A percentile compares a stretch with the other conserved stretches of the same genome.
These are phyloP conservation scores for Stentor roeselii DNA, from an alignment of 73 alveolate species.

Conservation along the genomic window DNA sequence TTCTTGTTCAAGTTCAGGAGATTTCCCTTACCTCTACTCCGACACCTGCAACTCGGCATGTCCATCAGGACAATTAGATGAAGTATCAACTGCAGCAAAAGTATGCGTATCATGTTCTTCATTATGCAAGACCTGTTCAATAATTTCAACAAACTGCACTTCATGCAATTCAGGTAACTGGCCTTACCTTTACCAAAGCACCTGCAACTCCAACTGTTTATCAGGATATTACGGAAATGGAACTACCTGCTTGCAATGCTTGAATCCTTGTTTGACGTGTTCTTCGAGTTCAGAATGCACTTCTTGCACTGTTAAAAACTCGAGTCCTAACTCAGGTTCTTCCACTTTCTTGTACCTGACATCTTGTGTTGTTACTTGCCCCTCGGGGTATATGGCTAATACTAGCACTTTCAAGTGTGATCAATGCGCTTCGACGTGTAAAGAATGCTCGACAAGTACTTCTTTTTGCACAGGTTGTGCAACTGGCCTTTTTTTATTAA, in stretches of 20 bases:
- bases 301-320: constrained; percentile 5
- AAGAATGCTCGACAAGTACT: neutral
- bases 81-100: neutral
- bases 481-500: neutral
- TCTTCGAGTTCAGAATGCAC: neutral
- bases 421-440: neutral
- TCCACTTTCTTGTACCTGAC: neutral
- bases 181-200: neutral
- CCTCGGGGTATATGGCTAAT: neutral
- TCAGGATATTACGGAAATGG: constrained; percentile 11
- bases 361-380: constrained; percentile 6
- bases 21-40: neutral
- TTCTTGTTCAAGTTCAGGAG: neutral
- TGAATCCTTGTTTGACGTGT: constrained; percentile 9
- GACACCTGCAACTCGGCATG: constrained; percentile 9
- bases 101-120: neutral
- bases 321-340: neutral
- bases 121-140: neutral
- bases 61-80: neutral
- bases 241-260: neutral
- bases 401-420: neutral
- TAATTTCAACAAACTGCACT: neutral
- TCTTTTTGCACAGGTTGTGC: neutral
- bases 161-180: neutral
- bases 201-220: neutral